These are phyloP conservation scores for Aurinia saxatilis DNA, from an alignment of 345 rosid species.

Conservation along the genomic window DNA sequence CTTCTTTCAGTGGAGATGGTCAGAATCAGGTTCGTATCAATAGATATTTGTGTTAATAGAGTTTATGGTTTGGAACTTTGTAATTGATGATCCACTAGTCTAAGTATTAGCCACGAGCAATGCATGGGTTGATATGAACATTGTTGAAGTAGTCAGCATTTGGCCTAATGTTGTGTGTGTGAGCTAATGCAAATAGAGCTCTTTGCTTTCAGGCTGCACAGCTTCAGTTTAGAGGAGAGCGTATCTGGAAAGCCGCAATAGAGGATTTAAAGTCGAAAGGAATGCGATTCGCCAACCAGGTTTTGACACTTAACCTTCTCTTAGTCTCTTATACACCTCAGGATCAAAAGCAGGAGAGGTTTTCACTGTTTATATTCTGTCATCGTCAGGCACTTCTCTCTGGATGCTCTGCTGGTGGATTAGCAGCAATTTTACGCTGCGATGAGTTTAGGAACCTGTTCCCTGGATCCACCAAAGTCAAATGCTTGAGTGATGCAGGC, in stretches of 20 bases:
- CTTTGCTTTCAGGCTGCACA: slow-evolving; percentile 49
- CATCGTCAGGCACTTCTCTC: slow-evolving; percentile 88
- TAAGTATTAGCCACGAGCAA: neutral
- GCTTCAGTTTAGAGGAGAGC: slow-evolving; percentile 89
- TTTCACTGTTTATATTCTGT: slow-evolving; percentile 6
- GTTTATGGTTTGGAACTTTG: neutral
- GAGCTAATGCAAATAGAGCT: neutral
- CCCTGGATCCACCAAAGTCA: slow-evolving; percentile 59
- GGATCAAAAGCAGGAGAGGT: neutral
- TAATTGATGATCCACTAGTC: neutral
- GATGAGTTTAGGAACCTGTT: slow-evolving; percentile 78
- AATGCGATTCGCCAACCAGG: slow-evolving; percentile 79
- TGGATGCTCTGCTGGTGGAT: slow-evolving; percentile 95
- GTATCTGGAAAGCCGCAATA: slow-evolving; percentile 89
- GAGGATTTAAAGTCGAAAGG: slow-evolving; percentile 71
- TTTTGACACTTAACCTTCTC: slow-evolving; percentile 16
- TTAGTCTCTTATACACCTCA: neutral
- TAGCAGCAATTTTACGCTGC: slow-evolving; percentile 82
- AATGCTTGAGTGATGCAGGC: slow-evolving; percentile 98
- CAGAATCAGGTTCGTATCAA: slow-evolving; percentile 50
- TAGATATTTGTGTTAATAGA: neutral
- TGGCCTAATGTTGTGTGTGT: neutral
- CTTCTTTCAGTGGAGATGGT: slow-evolving; percentile 76
- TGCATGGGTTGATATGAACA: neutral
- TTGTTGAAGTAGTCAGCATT: neutral